A percentile compares a stretch with the other conserved stretches of the same genome.
Evolutionary conservation across 2,329 filamentous ascomycete genomes (phyloP).

Genomic region (Pyrenochaeta sp.): DNA sequence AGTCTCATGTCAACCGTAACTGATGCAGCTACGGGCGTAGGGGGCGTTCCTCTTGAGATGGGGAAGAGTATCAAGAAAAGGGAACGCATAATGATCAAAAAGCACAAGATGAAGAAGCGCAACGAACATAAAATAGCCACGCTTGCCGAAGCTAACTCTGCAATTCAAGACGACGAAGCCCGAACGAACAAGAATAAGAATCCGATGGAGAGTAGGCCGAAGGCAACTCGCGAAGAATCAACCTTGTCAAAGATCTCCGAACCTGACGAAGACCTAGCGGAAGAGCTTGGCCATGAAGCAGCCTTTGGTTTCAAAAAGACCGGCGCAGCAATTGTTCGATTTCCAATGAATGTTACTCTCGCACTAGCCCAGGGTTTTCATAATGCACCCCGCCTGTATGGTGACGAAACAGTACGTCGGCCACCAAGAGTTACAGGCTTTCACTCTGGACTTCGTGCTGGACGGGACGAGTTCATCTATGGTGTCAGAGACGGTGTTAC

Average conservation of each 20-base stretch:
- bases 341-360: conserved; percentile 68
- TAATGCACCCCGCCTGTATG: conserved; percentile 74
- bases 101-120: conserved; percentile 58
- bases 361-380: conserved; percentile 74
- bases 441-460: conserved; percentile 66
- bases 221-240: conserved; percentile 29
- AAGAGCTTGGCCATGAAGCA: conserved; percentile 57
- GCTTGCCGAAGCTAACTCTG: conserved; percentile 25
- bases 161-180: conserved; percentile 3
- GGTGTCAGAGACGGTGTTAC: conserved; percentile 72
- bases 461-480: conserved; percentile 67
- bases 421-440: conserved; percentile 71
- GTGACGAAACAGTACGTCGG: conserved; percentile 71
- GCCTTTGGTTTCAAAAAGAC: conserved; percentile 61
- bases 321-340: conserved; percentile 60
- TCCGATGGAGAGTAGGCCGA: conserved; percentile 20
- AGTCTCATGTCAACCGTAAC: conserved; percentile 67
- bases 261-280: conserved; percentile 40
- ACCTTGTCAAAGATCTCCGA: conserved; percentile 40
- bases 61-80: conserved; percentile 65
- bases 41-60: conserved; percentile 68
- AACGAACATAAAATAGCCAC: conserved; percentile 35
- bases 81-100: too few relatives aligned
- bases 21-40: conserved; percentile 68
- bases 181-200: conserved; percentile 10